Percentiles rank a stretch among this genome's conserved stretches.
phyloP scores from a whole-genome alignment of 345 rosid species.

The Eucalyptus marginata region DNA sequence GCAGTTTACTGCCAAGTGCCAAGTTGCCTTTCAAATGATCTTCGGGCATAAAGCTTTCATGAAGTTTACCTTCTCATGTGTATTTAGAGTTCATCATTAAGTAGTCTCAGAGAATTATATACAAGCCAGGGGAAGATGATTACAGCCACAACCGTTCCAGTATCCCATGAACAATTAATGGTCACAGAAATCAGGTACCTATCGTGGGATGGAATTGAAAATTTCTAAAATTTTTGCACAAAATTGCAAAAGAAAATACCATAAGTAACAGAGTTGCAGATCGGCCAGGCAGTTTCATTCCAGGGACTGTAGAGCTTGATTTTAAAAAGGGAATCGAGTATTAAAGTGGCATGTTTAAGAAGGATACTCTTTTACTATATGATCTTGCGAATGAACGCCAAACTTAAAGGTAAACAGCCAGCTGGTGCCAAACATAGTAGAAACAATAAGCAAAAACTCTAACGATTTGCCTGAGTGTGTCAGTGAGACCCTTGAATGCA shows the following conservation, averaged over 20 bases:
- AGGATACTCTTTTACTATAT: too few species aligned
- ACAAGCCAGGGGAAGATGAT: not conserved
- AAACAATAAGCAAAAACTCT: too few species aligned
- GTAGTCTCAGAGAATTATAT: not conserved
- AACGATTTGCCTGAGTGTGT: not conserved
- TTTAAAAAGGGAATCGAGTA: too few species aligned
- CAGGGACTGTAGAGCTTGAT: too few species aligned
- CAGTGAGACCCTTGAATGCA: not conserved
- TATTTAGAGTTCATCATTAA: too few species aligned
- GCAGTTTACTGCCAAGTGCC: not conserved
- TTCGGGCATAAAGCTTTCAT: not conserved
- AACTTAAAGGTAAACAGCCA: not conserved
- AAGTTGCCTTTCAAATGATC: not conserved
- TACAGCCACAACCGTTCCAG: not conserved
- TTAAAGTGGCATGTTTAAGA: too few species aligned
- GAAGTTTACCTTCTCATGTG: not conserved
- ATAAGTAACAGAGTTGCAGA: not conserved
- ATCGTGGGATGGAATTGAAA: not conserved
- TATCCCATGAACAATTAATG: not conserved
- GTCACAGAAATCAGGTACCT: not conserved
- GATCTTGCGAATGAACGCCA: too few species aligned
- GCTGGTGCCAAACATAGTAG: too few species aligned
- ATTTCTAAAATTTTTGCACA: too few species aligned
- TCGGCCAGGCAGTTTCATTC: too few species aligned
- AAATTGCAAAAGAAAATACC: not conserved